Conservation (phyloP, 1,139 yeast species). For the Nakaseomyces kungkrabaensis region DNA sequence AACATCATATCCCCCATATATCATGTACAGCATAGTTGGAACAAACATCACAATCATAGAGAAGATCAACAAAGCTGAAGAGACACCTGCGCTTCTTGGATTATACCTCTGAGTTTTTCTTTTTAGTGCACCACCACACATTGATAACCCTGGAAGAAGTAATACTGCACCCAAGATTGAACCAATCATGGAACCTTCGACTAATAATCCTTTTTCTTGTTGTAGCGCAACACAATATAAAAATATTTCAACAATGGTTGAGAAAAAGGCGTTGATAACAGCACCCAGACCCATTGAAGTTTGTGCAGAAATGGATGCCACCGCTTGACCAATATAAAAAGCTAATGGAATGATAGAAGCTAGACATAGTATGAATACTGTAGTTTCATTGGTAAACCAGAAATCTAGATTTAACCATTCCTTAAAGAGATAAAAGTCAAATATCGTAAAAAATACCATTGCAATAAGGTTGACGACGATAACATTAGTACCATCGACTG, state of each 20-base stretch:
- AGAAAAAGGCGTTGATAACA: conserved; percentile 92
- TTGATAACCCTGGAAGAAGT: conserved; percentile 83
- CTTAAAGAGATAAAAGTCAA: conserved; percentile 61
- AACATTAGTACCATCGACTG: conserved; percentile 92
- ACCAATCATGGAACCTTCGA: conserved; percentile 97
- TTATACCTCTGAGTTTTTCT: conserved; percentile 91
- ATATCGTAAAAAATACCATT: conserved; percentile 72
- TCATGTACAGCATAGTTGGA: conserved; percentile 83
- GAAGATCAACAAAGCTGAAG: conserved; percentile 87
- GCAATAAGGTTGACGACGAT: conserved; percentile 77
- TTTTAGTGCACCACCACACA: conserved; percentile 93
- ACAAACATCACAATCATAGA: conserved; percentile 90
- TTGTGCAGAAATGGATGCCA: conserved; percentile 96
- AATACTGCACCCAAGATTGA: conserved; percentile 88
- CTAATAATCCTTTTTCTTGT: conserved; percentile 78
- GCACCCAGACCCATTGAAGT: conserved; percentile 99
- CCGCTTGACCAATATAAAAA: conserved; percentile 96
- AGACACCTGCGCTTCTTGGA: conserved; percentile 94
- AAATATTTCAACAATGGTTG: conserved; percentile 89
- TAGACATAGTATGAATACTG: conserved; percentile 63
- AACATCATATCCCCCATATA: conserved; percentile 81
- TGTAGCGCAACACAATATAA: conserved; percentile 83
- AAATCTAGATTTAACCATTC: conserved; percentile 39
- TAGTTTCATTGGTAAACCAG: conserved; percentile 47
- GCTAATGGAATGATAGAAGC: conserved; percentile 88